Base-by-base conservation (phyloP, 805 yeast species). In the Suhomyces sp. region DNA sequence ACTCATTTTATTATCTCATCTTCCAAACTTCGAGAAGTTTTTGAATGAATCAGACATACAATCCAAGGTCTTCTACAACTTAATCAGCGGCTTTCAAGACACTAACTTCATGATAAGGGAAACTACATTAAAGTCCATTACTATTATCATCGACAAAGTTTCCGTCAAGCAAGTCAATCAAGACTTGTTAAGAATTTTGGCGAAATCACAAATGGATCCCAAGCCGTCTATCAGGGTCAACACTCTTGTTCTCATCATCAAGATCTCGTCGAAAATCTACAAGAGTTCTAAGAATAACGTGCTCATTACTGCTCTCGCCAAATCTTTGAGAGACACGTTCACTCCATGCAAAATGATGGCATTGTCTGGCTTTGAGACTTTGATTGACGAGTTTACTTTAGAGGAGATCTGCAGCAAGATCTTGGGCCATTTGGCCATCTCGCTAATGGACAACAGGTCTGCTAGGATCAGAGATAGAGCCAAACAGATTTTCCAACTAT, bases 51-150 rank as follows among this genome's bases (percentile, higher is more conserved):
- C 78, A 43, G 89, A 86, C 27, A 80, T 92, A 3, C 86, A 86
- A 56, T 84, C 79, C 57, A 83, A 81, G 57, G 77, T 94, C 0
- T 89, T 88, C 65, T 81, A 82, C 8, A 78, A 79, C 46, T 75
- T 88, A 59, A 69, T 85, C n/a, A 83, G 86, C 15, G 98, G 99
- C 0, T 87, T 93, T 60, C 82, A 85, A 31, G 99, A 93, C 65
- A 82, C 94, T 0, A 92, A 89, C 63, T 80, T 84, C 3, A 78
- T 85, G n/a, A 82, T 93, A 40, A 75, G 97, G 56, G 87, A 87
- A 57, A 89, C 85, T 48, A 88, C 97, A 0, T 73, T 93, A 37
- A 86, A 85, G 46, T 81, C 90, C 2, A 71, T 81, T 17, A 80
- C 84, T 2, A 72, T 83, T 3, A 70, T 92, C 24, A 82, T 85